These are phyloP conservation scores for Tolypocladium capitatum DNA, from an alignment of 2,329 filamentous ascomycete genomes.

Conservation along the genomic window DNA sequence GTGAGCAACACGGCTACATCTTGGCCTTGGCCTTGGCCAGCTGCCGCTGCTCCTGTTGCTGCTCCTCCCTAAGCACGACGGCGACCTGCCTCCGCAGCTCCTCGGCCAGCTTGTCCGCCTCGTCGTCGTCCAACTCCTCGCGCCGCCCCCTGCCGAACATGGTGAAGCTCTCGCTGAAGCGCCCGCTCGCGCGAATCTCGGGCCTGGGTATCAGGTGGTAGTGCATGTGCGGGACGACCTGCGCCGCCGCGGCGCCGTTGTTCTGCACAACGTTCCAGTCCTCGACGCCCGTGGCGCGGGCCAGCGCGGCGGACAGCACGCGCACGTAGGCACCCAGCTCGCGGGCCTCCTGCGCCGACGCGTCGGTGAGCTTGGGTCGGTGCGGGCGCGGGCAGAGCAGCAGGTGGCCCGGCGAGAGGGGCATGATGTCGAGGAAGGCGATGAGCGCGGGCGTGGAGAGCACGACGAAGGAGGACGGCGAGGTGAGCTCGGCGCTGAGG, in stretches of 20 bases:
- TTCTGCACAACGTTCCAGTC: conserved; percentile 98
- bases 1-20: conserved; percentile 12
- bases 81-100: conserved; percentile 37
- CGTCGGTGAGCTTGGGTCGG: conserved; percentile 62
- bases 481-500: conserved; percentile 19
- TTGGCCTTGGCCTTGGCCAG: conserved; percentile 17
- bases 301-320: conserved; percentile 58
- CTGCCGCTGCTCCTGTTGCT: conserved; percentile 6
- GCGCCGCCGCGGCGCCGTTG: conserved; percentile 77
- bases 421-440: conserved; percentile 89
- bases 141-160: conserved; percentile 69
- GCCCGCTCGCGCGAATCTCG: conserved; percentile 41
- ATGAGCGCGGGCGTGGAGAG: conserved; percentile 66
- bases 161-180: conserved; percentile 53
- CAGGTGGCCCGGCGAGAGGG: conserved; percentile 70
- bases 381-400: conserved; percentile 70
- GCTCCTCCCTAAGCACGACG: conserved; percentile 31
- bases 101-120: conserved; percentile 47
- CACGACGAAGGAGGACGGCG: conserved; percentile 47
- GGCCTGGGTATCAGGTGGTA: conserved; percentile 89
- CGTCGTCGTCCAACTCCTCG: conserved; percentile 65
- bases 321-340: conserved; percentile 58
- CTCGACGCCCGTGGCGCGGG: conserved; percentile 52
- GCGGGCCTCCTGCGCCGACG: conserved; percentile 47
- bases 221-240: conserved; percentile 87